Percentiles rank a stretch among this genome's conserved stretches.
Evolutionary conservation across 495 filamentous ascomycete genomes (phyloP).

Genomic region (Neurospora sp.): DNA sequence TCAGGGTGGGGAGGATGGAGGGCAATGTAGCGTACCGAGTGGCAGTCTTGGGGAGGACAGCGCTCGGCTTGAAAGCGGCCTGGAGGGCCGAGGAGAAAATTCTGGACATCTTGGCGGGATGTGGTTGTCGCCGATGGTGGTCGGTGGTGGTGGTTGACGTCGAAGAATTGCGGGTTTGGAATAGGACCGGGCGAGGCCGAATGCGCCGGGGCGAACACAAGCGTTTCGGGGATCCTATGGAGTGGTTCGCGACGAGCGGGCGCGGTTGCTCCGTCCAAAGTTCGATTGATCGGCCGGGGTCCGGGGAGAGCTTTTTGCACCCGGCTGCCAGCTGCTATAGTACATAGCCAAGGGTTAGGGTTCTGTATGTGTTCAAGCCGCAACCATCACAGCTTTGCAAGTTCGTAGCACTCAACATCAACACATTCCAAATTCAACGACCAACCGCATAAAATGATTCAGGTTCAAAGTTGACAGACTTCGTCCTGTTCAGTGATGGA

Average conservation of each 20-base stretch:
- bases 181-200: background rate
- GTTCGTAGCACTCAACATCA: background rate
- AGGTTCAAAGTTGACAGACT: background rate
- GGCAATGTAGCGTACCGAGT: conserved; percentile 10
- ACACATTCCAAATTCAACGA: background rate
- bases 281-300: background rate
- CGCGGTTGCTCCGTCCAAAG: background rate
- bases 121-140: background rate
- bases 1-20: background rate
- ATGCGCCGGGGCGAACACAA: background rate
- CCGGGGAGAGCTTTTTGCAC: background rate
- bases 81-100: conserved; percentile 9
- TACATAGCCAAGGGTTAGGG: background rate
- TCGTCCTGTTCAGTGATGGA: background rate
- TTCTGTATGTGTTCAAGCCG: background rate
- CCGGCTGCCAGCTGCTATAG: background rate
- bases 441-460: background rate
- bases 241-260: background rate
- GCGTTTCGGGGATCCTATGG: background rate
- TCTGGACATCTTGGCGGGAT: background rate
- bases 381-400: background rate
- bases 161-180: background rate
- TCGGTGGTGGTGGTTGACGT: background rate
- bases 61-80: conserved; percentile 9
- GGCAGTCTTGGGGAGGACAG: conserved; percentile 1